Conservation (phyloP, 768 basidiomycete genomes). For the Ramaria sp. region DNA sequence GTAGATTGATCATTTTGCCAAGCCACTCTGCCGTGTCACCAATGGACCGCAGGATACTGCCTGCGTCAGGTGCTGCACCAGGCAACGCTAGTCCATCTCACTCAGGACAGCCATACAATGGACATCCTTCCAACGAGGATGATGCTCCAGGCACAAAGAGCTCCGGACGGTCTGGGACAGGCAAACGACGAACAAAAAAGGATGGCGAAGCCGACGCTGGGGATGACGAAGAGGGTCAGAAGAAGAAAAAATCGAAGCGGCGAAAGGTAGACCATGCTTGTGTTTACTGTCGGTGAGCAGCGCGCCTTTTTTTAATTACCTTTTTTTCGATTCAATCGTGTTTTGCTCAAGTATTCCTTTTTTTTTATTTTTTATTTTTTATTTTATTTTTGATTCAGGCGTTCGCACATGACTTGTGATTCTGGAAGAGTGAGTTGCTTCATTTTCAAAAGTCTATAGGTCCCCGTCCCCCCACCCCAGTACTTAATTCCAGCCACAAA, state of each 20-base stretch:
- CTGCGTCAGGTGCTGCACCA: background rate
- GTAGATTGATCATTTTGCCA: background rate
- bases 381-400: conserved; percentile 1
- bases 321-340: too few species aligned
- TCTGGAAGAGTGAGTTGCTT: background rate
- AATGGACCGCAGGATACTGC: conserved; percentile 9
- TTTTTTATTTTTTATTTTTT: too few species aligned
- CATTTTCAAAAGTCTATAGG: background rate
- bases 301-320: too few species aligned
- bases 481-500: conserved; percentile 12
- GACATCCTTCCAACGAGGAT: background rate
- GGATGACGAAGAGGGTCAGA: conserved; percentile 13
- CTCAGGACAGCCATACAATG: background rate
- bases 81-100: background rate
- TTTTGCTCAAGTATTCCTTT: too few species aligned
- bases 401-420: conserved; percentile 18
- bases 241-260: conserved; percentile 40
- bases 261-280: conserved; percentile 91
- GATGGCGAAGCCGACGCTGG: background rate
- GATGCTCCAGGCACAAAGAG: background rate
- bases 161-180: background rate
- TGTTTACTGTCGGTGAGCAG: conserved; percentile 83
- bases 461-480: too few species aligned
- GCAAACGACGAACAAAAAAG: background rate
- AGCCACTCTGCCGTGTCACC: background rate